Base-by-base conservation (phyloP, 2,329 filamentous ascomycete genomes). In the Pseudocercospora fijiensis region DNA sequence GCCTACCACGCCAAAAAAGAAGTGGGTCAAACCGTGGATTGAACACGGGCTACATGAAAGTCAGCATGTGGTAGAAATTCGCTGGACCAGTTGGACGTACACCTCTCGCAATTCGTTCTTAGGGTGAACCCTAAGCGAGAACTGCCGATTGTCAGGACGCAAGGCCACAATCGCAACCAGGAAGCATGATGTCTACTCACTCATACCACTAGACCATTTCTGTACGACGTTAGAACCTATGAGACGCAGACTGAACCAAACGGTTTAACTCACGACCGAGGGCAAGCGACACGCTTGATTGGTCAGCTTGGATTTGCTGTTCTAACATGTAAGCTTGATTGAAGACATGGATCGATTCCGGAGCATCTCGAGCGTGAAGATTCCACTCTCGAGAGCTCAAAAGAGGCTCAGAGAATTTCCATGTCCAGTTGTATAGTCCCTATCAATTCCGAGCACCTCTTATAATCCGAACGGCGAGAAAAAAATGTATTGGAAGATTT, bases 101-200 rank as follows among this genome's bases (percentile, higher is more conserved):
- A 66, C 66, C 66, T 68, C 66, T 68, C 66, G 66, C 66, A 68
- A 11, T 27, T 61, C 8, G 45, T 41, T 28, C 62, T 58, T 55
- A 68, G 66, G 66, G 66, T 68, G 64, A 58, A 55, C 66, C 66
- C 66, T 68, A 68, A 68, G 65, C 65, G 60, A 64, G 65, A 62
- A 56, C 49, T 37, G 33, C 16, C 16, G 11, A 33, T 6, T 1
- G 30, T 33, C 11, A 33, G 30, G 2, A n/a, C n/a, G n/a, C n/a
- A n/a, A n/a, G n/a, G n/a, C n/a, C n/a, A n/a, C n/a, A 13, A 16
- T 6, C 6, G 10, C 2, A 13, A 10, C 5, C 3, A n/a, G n/a
- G n/a, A n/a, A n/a, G n/a, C n/a, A n/a, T n/a, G n/a, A n/a, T n/a
- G n/a, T n/a, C 30, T 9, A 52, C 49, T 27, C 16, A 52, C 49